Evolutionary conservation across 129 eudicot genomes (phyloP).

Genomic region (Chrysanthemum makinoi): DNA sequence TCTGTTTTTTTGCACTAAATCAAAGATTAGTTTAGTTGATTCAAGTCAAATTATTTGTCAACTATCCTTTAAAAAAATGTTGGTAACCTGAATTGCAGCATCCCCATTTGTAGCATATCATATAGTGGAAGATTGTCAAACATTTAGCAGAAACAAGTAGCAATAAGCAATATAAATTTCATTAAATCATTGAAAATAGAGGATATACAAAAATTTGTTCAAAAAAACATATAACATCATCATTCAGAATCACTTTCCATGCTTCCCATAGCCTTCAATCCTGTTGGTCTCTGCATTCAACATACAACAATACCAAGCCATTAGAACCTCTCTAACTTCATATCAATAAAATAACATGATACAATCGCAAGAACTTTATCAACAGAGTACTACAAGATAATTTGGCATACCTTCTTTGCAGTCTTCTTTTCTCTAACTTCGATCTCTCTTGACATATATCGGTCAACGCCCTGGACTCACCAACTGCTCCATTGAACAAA

Average conservation of each 20-base stretch:
- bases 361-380: background rate
- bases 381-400: background rate
- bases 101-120: background rate
- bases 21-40: no score
- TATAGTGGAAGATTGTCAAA: background rate
- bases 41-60: no score
- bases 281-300: conserved; percentile 55
- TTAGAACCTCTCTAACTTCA: background rate
- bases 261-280: conserved; percentile 74
- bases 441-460: conserved; percentile 69
- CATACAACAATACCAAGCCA: background rate
- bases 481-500: conserved; percentile 44
- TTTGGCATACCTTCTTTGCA: conserved; percentile 44
- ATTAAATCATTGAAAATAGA: conserved; percentile 8
- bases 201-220: conserved; percentile 26
- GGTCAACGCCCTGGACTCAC: conserved; percentile 76
- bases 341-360: background rate
- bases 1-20: background rate
- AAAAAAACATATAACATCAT: conserved; percentile 7
- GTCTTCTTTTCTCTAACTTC: conserved; percentile 72
- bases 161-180: conserved; percentile 6
- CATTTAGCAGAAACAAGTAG: background rate
- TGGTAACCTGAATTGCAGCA: background rate
- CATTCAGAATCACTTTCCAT: conserved; percentile 67
- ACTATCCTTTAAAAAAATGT: no score